Base-by-base conservation (phyloP, 345 rosid species). In the Aethionema arabicum region DNA sequence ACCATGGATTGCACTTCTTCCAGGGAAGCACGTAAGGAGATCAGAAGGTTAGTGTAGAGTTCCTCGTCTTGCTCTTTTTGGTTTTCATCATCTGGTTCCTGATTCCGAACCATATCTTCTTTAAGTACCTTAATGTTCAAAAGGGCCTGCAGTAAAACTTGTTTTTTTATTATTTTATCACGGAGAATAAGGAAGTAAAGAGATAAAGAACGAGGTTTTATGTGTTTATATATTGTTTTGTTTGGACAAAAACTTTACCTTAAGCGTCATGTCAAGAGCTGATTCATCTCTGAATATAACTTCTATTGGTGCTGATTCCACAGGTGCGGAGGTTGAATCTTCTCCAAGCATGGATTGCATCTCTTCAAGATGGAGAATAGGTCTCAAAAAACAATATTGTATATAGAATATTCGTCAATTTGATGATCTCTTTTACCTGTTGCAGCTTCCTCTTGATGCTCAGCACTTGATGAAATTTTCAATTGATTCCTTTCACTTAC, bases 261-360 rank as follows among this genome's bases (percentile, higher is more conserved):
- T 66, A 16, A 66, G 49, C 0, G 32, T 49, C 63, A 66, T 56
- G 33, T 38, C 50, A 46, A 66, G 50, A 56, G 55, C 21, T 29
- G 40, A 66, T 5, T 31, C 13, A 37, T 11, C 30, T 56, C 36
- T 66, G 8, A 46, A 10, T 38, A 32, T 41, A 56, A 21, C 51
- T 56, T 14, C 56, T 39, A 12, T 37, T 16, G 15, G 41, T 39
- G 32, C 11, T 56, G 63, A 58, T n/a, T 41, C 52, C 45, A 13
- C 10, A 5, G 30, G 50, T 31, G 41, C 6, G 6, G 32, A 13
- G 47, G 0, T 11, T 36, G 40, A 46, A 48, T 11, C 64, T 49
- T 58, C 65, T 57, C 57, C 51, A 9, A 14, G 51, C 58, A 55
- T 36, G 39, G 12, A 36, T 55, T 58, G 50, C 65, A 57, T 35